Conservation (phyloP, 2,329 filamentous ascomycete species). For the Apiospora koreana region DNA sequence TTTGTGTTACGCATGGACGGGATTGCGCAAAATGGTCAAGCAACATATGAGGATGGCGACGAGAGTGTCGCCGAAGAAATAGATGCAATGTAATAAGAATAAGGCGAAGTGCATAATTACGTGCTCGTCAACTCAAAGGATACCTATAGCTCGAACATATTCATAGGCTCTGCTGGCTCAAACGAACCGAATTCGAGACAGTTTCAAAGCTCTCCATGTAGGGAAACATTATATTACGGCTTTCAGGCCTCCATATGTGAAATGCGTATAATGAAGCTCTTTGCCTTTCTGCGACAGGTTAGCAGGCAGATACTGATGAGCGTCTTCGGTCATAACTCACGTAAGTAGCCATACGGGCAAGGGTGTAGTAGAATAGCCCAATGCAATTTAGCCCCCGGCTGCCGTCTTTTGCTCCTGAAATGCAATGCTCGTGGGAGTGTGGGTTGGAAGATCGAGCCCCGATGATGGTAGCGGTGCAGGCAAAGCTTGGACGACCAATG, state of each 20-base stretch:
- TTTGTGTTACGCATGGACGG: constrained; percentile 72
- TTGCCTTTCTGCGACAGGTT: background rate
- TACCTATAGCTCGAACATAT: background rate
- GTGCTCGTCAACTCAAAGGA: background rate
- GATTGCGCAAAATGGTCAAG: constrained; percentile 47
- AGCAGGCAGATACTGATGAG: background rate
- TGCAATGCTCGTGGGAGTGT: background rate
- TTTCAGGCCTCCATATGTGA: background rate
- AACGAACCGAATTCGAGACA: background rate
- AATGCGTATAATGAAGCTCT: background rate
- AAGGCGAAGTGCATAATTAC: background rate
- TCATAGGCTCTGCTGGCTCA: background rate
- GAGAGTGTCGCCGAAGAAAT: background rate
- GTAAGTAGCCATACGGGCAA: background rate
- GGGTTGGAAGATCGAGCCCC: background rate
- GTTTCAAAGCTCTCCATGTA: background rate
- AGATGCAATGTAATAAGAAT: background rate
- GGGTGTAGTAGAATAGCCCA: background rate
- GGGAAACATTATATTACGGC: background rate
- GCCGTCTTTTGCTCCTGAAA: background rate
- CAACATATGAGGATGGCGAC: background rate
- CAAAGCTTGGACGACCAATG: background rate
- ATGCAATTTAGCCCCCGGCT: background rate
- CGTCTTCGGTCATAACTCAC: background rate
- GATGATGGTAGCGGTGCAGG: background rate